Evolutionary conservation across 2,329 filamentous ascomycete genomes (phyloP), one percentile per base, ranked within the genome.

Genomic region (Cladophialophora exuberans): DNA sequence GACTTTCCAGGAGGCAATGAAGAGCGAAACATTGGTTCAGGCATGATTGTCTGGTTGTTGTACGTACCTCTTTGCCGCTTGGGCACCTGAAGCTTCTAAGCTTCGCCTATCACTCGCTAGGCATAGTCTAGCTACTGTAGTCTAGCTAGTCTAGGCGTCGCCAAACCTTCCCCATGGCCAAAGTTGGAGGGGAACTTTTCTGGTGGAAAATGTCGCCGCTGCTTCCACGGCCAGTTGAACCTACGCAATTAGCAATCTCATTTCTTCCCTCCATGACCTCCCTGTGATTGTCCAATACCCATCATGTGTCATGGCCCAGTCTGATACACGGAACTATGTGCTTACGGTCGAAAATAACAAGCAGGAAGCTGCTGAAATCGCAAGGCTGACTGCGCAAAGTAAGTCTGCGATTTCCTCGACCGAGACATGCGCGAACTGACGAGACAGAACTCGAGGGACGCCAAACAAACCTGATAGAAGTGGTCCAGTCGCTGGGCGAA

Each of bases 401-500:
- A 35, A 45, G 61, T 59, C 31, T 13, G 17, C 36, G 30, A 22
- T 43, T 28, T 35, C 36, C 39, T 9, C 43, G 18, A 23, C 20
- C 2, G 22, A 3, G n/a, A 17, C 38, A 13, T 55, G 15, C 17
- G 17, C 33, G 28, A 33, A 49, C 61, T 61, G 54, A 57, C 56
- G 33, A 28, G 57, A 42, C 51, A 85, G 82, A 79, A 68, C 73
- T 88, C 57, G 79, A 84, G 66, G 75, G 70, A 63, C 83, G 81
- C 61, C 75, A 85, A 63, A 73, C 81, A 48, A 85, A 82, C 62
- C 74, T 88, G 28, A 76, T 87, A 52, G 79, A 80, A 50, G 71
- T 87, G 45, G 81, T 88, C 51, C 82, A 85, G 65, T 83, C 82
- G 39, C 73, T 87, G 26, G 82, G 83, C 17, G 83, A 86, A 67